Conservation (phyloP, 78 protist genomes). For the Diacronema lutheri region DNA sequence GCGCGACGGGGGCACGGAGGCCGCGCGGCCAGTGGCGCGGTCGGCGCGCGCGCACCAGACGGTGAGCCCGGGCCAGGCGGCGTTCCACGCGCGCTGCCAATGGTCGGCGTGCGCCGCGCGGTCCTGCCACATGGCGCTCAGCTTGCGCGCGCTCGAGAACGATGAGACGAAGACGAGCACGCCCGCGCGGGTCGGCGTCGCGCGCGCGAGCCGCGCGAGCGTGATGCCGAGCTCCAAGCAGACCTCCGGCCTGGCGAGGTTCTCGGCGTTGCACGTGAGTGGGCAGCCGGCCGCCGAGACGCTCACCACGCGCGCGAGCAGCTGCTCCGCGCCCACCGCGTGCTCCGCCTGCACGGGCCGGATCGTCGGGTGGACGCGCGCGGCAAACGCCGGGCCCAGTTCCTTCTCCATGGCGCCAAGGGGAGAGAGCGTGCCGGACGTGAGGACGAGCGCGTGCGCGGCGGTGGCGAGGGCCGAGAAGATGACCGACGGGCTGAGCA, state of each 20-base stretch:
- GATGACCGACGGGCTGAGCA: constrained; percentile 5
- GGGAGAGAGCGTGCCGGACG: constrained; percentile 28
- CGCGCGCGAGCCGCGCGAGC: background rate
- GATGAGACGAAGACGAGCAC: constrained; percentile 35
- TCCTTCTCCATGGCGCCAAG: constrained; percentile 28
- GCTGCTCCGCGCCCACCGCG: background rate
- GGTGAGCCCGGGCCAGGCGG: background rate
- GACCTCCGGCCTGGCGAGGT: background rate
- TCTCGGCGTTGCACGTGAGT: background rate
- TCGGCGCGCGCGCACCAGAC: too few species aligned
- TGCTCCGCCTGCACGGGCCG: constrained; percentile 1
- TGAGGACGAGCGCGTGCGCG: background rate
- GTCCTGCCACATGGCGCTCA: background rate
- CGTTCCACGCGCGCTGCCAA: background rate
- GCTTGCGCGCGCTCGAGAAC: background rate
- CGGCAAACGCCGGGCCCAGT: constrained; percentile 6
- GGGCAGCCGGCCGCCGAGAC: background rate
- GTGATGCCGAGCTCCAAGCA: background rate
- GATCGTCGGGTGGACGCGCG: background rate
- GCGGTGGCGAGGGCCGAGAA: background rate
- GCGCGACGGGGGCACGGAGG: too few species aligned
- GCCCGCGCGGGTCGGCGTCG: background rate
- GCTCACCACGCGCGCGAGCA: background rate
- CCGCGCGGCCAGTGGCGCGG: too few species aligned
- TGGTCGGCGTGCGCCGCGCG: background rate